Percentiles rank a stretch among this genome's conserved stretches.
phyloP scores from a whole-genome alignment of 148 eudicot genomes.

The Persicaria tinctoria region DNA sequence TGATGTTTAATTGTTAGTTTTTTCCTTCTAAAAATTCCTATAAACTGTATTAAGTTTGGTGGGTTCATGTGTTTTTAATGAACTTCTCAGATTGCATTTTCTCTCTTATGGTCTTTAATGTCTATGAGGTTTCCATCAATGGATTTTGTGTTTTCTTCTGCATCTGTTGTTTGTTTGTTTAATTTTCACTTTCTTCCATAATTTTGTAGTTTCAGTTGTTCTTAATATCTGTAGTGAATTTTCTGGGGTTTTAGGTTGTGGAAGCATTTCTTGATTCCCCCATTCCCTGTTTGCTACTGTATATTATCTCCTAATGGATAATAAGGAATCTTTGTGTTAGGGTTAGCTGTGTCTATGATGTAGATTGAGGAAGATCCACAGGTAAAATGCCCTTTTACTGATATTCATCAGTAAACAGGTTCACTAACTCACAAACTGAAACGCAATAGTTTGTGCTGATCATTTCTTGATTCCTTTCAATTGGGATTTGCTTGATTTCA shows the following conservation, averaged over 20 bases:
- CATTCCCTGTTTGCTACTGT: background rate
- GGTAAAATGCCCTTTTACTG: background rate
- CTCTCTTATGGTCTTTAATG: background rate
- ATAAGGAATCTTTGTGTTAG: background rate
- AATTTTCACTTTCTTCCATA: background rate
- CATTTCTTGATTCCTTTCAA: background rate
- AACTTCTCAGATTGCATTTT: conserved; percentile 6
- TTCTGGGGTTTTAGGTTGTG: background rate
- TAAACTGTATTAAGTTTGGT: background rate
- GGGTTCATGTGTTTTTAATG: background rate
- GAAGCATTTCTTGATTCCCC: background rate
- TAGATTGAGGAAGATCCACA: background rate
- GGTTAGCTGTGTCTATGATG: background rate
- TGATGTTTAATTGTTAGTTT: no score
- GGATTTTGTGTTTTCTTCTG: background rate
- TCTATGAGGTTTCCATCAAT: background rate
- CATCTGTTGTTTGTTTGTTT: conserved; percentile 8
- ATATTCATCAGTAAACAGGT: background rate
- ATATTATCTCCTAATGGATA: conserved; percentile 2
- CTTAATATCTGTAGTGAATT: background rate
- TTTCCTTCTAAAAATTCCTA: background rate
- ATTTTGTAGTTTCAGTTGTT: background rate
- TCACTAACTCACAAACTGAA: background rate
- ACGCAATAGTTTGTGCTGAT: background rate
- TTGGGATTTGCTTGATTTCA: background rate